phyloP scores from a whole-genome alignment of 495 filamentous ascomycete genomes.

The Parachaetomium inaequale region DNA sequence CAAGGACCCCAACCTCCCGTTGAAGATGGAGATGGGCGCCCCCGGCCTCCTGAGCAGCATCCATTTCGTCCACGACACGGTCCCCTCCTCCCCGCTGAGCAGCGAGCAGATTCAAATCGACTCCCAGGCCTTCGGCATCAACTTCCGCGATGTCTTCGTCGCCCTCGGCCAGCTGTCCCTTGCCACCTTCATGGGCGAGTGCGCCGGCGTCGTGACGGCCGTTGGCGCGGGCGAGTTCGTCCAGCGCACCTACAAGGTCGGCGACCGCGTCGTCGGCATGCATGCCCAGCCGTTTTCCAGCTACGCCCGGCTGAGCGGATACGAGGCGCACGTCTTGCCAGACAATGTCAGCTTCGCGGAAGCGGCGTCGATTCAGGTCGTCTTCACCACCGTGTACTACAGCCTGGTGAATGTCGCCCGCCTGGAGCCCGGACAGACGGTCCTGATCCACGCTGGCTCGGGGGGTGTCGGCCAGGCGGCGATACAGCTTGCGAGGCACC shows the following conservation, averaged over 20 bases:
- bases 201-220: slow-evolving; percentile 43
- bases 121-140: slow-evolving; percentile 30
- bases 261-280: slow-evolving; percentile 38
- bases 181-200: slow-evolving; percentile 35
- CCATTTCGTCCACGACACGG: slow-evolving; percentile 21
- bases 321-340: slow-evolving; percentile 8
- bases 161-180: slow-evolving; percentile 26
- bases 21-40: background rate
- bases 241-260: slow-evolving; percentile 34
- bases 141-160: slow-evolving; percentile 34
- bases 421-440: slow-evolving; percentile 44
- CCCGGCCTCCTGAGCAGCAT: slow-evolving; percentile 26
- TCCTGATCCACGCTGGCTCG: slow-evolving; percentile 56
- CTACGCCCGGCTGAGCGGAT: background rate
- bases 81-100: background rate
- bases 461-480: slow-evolving; percentile 57
- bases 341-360: slow-evolving; percentile 34
- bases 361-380: slow-evolving; percentile 30
- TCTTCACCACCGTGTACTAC: slow-evolving; percentile 36
- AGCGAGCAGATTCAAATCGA: slow-evolving; percentile 26
- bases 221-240: slow-evolving; percentile 43
- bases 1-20: background rate
- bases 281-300: slow-evolving; percentile 6
- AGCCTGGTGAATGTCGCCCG: slow-evolving; percentile 36
- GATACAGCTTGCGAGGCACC: slow-evolving; percentile 46